Base-by-base conservation (phyloP, 1,139 yeast genomes). In the Candida sp. region DNA sequence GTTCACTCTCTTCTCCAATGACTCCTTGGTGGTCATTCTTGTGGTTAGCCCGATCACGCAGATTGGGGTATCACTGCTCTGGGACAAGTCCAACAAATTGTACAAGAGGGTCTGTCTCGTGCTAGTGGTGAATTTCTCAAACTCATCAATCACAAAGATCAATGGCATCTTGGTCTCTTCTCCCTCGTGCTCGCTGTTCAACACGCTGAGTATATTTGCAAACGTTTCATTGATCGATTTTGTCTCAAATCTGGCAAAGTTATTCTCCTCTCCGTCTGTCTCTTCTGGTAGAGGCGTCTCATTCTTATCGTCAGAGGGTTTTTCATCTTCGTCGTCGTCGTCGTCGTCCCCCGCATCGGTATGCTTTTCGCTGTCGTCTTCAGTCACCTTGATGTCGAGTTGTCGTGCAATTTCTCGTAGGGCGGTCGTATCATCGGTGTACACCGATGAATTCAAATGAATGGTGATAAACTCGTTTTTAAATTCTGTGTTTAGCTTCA, bases 1-100 rank as follows among this genome's bases (percentile, higher is more conserved):
- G 58, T 92, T 81, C 0, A 96, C 98, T 59, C 99, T 80, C 63
- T 93, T 94, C 64, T 96, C 99, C 49, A 94, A 74, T 57, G 84
- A 76, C 60, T 94, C 98, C 48, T 93, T 74, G 0, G 91, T 80
- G 7, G 90, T 90, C 33, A 90, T 75, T 51, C 87, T 85, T 2
- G 94, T 79, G 0, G 96, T 86, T 5, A 89, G 70, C 0, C 98
- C 98, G 48, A 94, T 70, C 4, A 94, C 90, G 49, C 96, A 84
- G 3, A 93, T 84, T 1, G 98, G 96, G 0, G 88, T 84, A 5
- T 81, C 74, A 30, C 90, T 81, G 54, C 83, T 88, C 56, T 92
- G 94, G 2, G 91, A 84, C 60, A 92, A 76, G 61, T 96, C 99
- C 63, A 96, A 88, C 44, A 96, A 70, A 60, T 92, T 94, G 67